Conservation (phyloP, 495 filamentous ascomycete genomes). For the Aspergillus taichungensis region DNA sequence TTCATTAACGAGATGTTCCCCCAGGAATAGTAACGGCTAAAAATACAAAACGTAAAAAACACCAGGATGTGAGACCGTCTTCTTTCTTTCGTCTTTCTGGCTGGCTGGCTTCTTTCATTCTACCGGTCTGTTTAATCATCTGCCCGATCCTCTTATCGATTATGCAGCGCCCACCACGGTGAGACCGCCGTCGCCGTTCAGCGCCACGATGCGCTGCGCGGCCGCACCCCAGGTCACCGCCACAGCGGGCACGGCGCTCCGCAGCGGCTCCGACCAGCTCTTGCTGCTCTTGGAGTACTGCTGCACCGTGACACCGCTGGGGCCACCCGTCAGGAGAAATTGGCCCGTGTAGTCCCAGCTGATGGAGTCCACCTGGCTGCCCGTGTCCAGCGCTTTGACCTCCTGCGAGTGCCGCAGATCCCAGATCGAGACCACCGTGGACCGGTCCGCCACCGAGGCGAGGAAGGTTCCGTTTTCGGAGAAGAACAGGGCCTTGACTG, state of each 20-base stretch:
- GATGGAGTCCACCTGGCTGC: conserved; percentile 60
- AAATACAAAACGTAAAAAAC: conserved; percentile 15
- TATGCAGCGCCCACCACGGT: conserved; percentile 47
- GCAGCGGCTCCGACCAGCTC: conserved; percentile 79
- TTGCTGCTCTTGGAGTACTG: conserved; percentile 78
- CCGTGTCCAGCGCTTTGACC: conserved; percentile 75
- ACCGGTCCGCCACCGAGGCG: conserved; percentile 63
- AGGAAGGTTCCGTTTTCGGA: conserved; percentile 98
- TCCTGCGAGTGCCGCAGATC: conserved; percentile 77
- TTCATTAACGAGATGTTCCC: conserved; percentile 3
- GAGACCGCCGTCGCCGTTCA: conserved; percentile 66
- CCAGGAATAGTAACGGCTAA: conserved; percentile 7
- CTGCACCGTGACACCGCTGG: conserved; percentile 74
- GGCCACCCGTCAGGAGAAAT: conserved; percentile 75
- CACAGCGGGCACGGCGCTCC: conserved; percentile 61
- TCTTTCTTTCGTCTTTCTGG: too few species aligned
- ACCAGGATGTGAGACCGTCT: conserved; percentile 13
- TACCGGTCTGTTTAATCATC: conserved; percentile 5
- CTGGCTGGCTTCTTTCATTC: too few species aligned
- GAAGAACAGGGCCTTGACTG: conserved; percentile 69
- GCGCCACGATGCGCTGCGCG: conserved; percentile 63
- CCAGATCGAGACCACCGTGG: conserved; percentile 73
- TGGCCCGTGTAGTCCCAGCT: conserved; percentile 94
- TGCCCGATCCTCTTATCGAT: conserved; percentile 30
- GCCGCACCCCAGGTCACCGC: conserved; percentile 68